Conservation (phyloP, 352 stramenopile species). For the Phytophthora gonapodyides region DNA sequence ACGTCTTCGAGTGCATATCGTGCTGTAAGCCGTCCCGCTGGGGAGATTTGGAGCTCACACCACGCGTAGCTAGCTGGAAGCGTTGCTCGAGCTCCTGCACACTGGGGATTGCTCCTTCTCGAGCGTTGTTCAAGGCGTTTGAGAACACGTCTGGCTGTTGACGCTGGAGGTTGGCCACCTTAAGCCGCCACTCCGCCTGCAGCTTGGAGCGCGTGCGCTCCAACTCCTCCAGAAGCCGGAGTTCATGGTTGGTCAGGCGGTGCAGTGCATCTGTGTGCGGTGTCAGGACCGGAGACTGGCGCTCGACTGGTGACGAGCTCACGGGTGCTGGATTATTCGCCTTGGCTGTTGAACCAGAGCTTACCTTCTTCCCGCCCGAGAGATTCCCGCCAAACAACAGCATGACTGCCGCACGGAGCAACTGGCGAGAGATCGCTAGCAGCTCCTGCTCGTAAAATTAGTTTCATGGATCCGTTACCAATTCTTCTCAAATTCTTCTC, state of each 20-base stretch:
- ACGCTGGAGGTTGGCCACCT: slow-evolving; percentile 54
- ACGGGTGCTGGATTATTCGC: slow-evolving; percentile 1
- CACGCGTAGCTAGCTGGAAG: slow-evolving; percentile 37
- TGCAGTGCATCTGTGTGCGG: slow-evolving; percentile 69
- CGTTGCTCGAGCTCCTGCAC: slow-evolving; percentile 52
- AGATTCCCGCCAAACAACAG: slow-evolving; percentile 76
- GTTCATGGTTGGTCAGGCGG: slow-evolving; percentile 77
- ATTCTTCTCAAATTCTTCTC: too few relatives aligned
- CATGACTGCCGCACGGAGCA: slow-evolving; percentile 31
- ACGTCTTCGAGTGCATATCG: slow-evolving; percentile 51
- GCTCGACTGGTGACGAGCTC: not conserved
- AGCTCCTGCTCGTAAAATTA: slow-evolving; percentile 19
- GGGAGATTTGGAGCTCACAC: slow-evolving; percentile 19
- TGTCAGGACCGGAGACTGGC: slow-evolving; percentile 30
- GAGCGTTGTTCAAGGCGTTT: slow-evolving; percentile 22
- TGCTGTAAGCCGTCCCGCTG: slow-evolving; percentile 32
- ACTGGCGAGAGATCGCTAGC: not conserved
- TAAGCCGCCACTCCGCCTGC: slow-evolving; percentile 70
- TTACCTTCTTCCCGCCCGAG: slow-evolving; percentile 34
- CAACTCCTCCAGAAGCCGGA: slow-evolving; percentile 77
- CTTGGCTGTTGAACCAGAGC: slow-evolving; percentile 15
- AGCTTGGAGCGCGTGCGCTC: slow-evolving; percentile 72
- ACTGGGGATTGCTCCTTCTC: slow-evolving; percentile 17
- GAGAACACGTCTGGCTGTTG: slow-evolving; percentile 43
- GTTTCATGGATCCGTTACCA: slow-evolving; percentile 15